phyloP scores from a whole-genome alignment of 441 rosid genomes.

The Raphanus hybrid region DNA sequence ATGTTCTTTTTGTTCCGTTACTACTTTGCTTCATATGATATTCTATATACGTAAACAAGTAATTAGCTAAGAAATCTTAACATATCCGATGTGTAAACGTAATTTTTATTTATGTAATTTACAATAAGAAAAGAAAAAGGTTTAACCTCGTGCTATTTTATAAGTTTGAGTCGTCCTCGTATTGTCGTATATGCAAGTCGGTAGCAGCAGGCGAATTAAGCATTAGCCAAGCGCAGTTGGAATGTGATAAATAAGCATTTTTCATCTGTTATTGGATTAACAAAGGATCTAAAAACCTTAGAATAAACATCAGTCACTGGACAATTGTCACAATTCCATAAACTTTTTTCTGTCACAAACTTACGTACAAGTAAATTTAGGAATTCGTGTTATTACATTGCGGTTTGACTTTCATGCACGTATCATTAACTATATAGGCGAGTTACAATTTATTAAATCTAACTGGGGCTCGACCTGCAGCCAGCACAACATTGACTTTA shows the following conservation, averaged over 20 bases:
- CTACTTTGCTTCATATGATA: background rate
- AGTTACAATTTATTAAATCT: background rate
- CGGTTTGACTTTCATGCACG: slow-evolving; percentile 30
- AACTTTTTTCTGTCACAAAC: background rate
- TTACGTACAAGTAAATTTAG: background rate
- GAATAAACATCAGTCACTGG: slow-evolving; percentile 33
- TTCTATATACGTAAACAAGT: background rate
- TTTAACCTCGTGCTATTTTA: background rate
- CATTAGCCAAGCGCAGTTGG: background rate
- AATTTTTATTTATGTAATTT: background rate
- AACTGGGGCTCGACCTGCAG: slow-evolving; percentile 25
- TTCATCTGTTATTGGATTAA: slow-evolving; percentile 22
- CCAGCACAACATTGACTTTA: slow-evolving; percentile 36
- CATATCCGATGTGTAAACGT: background rate
- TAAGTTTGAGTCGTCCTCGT: background rate
- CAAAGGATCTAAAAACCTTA: background rate
- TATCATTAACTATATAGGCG: slow-evolving; percentile 23
- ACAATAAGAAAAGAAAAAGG: background rate
- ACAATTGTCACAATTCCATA: slow-evolving; percentile 4
- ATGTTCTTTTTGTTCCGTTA: background rate
- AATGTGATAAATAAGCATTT: slow-evolving; percentile 13
- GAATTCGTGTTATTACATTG: slow-evolving; percentile 26
- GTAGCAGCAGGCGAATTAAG: background rate
- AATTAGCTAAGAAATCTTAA: background rate
- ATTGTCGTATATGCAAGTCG: background rate